Conservation (phyloP, 176 grass and related monocot genomes). For the Pontederia crassipes region DNA sequence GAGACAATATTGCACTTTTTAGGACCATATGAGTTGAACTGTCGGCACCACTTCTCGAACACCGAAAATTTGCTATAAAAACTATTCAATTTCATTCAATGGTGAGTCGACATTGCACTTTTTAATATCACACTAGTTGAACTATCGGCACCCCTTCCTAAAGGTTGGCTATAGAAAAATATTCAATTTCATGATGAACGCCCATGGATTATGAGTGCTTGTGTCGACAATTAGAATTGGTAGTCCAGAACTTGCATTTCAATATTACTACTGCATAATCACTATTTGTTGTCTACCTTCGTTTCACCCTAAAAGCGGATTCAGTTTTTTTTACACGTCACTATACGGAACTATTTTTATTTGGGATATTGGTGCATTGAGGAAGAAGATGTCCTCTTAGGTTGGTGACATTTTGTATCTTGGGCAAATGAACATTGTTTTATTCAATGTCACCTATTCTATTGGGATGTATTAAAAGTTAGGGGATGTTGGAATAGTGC, state of each 20-base stretch:
- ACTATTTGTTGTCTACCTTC: conserved; percentile 88
- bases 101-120: too few relatives aligned
- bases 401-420: conserved; percentile 66
- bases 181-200: conserved; percentile 77
- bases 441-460: conserved; percentile 72
- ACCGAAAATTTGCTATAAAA: too few relatives aligned
- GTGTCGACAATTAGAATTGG: conserved; percentile 85
- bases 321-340: conserved; percentile 69
- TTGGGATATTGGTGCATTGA: conserved; percentile 66
- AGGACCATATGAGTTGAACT: too few relatives aligned
- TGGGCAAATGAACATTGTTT: conserved; percentile 72
- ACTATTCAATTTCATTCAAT: too few relatives aligned
- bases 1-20: too few relatives aligned
- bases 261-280: conserved; percentile 70
- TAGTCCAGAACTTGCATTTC: conserved; percentile 73
- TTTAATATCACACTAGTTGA: too few relatives aligned
- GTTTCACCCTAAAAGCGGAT: conserved; percentile 84
- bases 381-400: conserved; percentile 55
- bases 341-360: conserved; percentile 73
- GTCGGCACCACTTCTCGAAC: too few relatives aligned
- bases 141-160: too few relatives aligned
- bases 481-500: too few relatives aligned
- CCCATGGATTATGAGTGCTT: conserved; percentile 80
- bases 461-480: conserved; percentile 74
- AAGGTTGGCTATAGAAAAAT: conserved; percentile 60